phyloP scores from a whole-genome alignment of 2,329 filamentous ascomycete species.

The Diaporthe capsici region DNA sequence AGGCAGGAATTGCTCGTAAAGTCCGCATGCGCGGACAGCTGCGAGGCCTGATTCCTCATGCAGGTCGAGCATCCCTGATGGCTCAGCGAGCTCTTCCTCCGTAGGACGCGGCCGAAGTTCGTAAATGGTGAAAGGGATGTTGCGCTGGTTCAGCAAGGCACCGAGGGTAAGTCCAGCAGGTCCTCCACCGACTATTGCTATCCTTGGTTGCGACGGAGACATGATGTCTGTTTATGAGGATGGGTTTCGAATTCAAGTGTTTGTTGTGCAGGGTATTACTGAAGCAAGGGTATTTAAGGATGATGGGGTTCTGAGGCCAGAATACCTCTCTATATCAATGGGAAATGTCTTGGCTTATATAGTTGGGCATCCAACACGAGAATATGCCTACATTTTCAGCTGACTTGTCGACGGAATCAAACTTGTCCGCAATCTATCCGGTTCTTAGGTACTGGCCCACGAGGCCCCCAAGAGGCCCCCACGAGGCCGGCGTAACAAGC shows the following conservation, averaged over 20 bases:
- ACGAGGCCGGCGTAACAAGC: not conserved
- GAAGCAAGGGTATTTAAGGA: not conserved
- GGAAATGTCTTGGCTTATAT: slow-evolving; percentile 12
- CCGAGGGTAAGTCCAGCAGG: slow-evolving; percentile 63
- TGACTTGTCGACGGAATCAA: not conserved
- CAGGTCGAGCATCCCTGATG: slow-evolving; percentile 63
- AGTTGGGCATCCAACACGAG: not conserved
- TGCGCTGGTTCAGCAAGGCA: slow-evolving; percentile 58
- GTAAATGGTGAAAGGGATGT: slow-evolving; percentile 53
- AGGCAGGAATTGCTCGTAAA: slow-evolving; percentile 59
- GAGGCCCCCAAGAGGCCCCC: not conserved
- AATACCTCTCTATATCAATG: not conserved
- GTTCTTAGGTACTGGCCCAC: not conserved
- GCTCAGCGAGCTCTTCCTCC: slow-evolving; percentile 45
- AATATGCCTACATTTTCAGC: not conserved
- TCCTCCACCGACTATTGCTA: slow-evolving; percentile 62
- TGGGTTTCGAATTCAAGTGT: not conserved
- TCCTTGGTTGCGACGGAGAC: slow-evolving; percentile 43
- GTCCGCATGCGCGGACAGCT: slow-evolving; percentile 59
- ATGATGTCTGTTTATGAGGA: not conserved
- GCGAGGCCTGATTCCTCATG: slow-evolving; percentile 60
- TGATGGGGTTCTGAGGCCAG: too few species aligned
- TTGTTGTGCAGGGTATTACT: not conserved
- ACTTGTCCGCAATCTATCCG: slow-evolving; percentile 20
- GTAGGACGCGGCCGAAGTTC: slow-evolving; percentile 52